Percentiles rank a stretch among this genome's conserved stretches.
phyloP scores from a whole-genome alignment of 2,329 filamentous ascomycete genomes.

The Fusarium sp. region DNA sequence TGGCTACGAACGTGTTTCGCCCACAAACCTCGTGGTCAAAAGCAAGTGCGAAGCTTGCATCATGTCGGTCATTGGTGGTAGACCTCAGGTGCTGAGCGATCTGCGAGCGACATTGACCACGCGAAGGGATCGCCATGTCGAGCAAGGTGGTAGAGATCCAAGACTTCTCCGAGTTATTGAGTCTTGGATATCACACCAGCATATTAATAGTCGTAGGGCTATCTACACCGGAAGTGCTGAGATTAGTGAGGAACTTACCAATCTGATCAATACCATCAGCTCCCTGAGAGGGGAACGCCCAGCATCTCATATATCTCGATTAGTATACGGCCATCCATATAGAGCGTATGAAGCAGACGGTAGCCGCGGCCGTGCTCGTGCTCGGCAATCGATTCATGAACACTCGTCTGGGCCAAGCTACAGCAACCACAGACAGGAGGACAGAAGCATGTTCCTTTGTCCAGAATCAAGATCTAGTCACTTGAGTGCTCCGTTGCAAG shows the following conservation, averaged over 20 bases:
- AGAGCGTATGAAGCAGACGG: background rate
- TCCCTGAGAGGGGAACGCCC: background rate
- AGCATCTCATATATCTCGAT: background rate
- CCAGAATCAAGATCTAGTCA: background rate
- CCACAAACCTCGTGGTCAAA: constrained; percentile 38
- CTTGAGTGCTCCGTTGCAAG: background rate
- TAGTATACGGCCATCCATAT: background rate
- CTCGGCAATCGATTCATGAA: background rate
- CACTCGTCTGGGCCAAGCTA: background rate
- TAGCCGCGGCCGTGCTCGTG: background rate
- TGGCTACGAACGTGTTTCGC: constrained; percentile 41
- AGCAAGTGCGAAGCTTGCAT: constrained; percentile 62
- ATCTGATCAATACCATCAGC: background rate
- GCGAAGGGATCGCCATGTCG: constrained; percentile 41
- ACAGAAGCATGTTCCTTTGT: background rate
- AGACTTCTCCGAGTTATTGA: constrained; percentile 52
- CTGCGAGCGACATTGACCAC: constrained; percentile 54
- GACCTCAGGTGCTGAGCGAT: constrained; percentile 52
- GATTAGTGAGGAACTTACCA: constrained; percentile 15
- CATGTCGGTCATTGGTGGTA: constrained; percentile 57
- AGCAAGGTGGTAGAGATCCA: constrained; percentile 36
- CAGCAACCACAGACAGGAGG: background rate
- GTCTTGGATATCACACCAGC: constrained; percentile 52
- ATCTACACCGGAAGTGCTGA: constrained; percentile 16
- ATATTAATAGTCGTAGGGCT: constrained; percentile 1